Base-by-base conservation (phyloP, 768 basidiomycete genomes). In the Russula dissimulans region DNA sequence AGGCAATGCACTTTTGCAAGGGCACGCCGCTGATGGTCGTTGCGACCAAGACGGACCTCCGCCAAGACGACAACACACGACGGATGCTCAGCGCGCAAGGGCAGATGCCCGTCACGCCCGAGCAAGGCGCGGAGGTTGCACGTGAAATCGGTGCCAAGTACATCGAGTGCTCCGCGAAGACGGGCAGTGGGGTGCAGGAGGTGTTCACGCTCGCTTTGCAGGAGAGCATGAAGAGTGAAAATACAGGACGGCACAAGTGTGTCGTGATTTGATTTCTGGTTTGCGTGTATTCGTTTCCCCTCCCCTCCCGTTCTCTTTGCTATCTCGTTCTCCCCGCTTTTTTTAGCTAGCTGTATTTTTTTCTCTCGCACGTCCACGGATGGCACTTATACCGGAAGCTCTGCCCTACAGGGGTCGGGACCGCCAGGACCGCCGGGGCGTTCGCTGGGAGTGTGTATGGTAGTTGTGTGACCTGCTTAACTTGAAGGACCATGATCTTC, bases 141-240 rank as follows among this genome's bases (percentile, higher is more conserved):
- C 84, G 84, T 68, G 91, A 95, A 68, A 98, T 99, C 54, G 93
- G 94, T 29, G 94, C 94, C 17, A 81, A 84, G 71, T 99, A 98
- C 71, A 78, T 87, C 62, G 95, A 99, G 72, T 98, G 97, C 73
- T 90, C 87, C 36, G 91, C 95, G 48, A 97, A 95, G 77, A 86
- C 84, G n/a, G 91, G 94, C 5, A 76, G 75, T 14, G 92, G 92
- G 50, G 91, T 98, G 47, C 85, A 90, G 64, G 92, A 95, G 48
- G 95, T 98, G 41, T 98, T 99, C 72, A 79, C 85, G 43, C 79
- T 87, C 14, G 97, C 97, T 6, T 74, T 98, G 61, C 83, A 82
- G 71, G 93, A 97, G 77, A 91, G 91, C 69, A 80, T 97, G 83
- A 86, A 79, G 65, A 83, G n/a, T n/a, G n/a, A n/a, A n/a, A n/a